Conservation (phyloP, 805 yeast species). For the Saccharomycopsis amapae region DNA sequence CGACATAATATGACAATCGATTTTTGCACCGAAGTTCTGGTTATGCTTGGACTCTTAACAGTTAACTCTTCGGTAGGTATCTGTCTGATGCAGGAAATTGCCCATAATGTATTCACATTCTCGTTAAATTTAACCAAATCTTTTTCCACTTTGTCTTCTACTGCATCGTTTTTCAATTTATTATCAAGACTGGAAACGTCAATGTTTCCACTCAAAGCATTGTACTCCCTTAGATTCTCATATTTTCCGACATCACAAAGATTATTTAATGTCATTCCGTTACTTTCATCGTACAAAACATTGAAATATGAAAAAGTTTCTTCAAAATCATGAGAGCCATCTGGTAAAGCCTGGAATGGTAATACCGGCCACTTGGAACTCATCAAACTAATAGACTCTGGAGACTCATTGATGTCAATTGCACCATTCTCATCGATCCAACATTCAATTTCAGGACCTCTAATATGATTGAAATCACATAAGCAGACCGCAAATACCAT, state of each 20-base stretch:
- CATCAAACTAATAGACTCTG: slow-evolving; percentile 27
- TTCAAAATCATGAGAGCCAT: slow-evolving; percentile 89
- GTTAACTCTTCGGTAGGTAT: slow-evolving; percentile 55
- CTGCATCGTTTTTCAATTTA: not conserved
- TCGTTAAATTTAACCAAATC: slow-evolving; percentile 19
- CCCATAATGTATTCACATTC: slow-evolving; percentile 70
- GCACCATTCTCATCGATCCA: slow-evolving; percentile 54
- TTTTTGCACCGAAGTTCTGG: slow-evolving; percentile 86
- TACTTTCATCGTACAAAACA: slow-evolving; percentile 56
- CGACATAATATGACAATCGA: slow-evolving; percentile 80
- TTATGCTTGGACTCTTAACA: slow-evolving; percentile 53
- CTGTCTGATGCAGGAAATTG: slow-evolving; percentile 89
- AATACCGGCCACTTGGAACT: slow-evolving; percentile 67
- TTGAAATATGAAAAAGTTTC: slow-evolving; percentile 92
- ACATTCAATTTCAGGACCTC: slow-evolving; percentile 95
- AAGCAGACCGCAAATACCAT: slow-evolving; percentile 77
- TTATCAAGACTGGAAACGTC: slow-evolving; percentile 25
- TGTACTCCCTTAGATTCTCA: slow-evolving; percentile 21
- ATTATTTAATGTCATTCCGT: slow-evolving; percentile 37
- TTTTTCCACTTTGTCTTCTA: not conserved
- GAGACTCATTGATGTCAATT: slow-evolving; percentile 30
- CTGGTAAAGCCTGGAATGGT: slow-evolving; percentile 94
- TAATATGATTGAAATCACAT: slow-evolving; percentile 84
- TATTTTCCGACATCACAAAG: slow-evolving; percentile 25
- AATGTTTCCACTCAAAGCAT: slow-evolving; percentile 35